Evolutionary conservation across 768 basidiomycete species (phyloP), one percentile per base, ranked within the genome.

Genomic region (Candolleomyces eurysporus): DNA sequence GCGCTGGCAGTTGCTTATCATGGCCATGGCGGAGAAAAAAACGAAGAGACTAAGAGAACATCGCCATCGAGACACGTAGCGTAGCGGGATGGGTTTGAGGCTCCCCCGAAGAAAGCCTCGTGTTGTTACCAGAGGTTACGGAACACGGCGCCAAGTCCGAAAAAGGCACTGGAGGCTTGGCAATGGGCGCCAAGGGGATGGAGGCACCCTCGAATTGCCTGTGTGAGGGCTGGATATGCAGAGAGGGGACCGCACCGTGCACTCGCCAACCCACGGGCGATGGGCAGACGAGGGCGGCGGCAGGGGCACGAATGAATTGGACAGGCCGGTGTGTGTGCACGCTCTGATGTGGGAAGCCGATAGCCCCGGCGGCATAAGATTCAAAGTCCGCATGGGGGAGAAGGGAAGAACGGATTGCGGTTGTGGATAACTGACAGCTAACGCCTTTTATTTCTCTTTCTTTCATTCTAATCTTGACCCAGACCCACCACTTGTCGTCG

Each of bases 401-500:
- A n/a, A 10, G 48, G 16, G 7, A n/a, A 21, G 17, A 10, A 31
- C 19, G 26, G 45, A 17, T 7, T 9, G 17, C 8, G 45, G 16
- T 7, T 8, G 17, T 17, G 45, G 16, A 10, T 50, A 53, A 30
- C 50, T 59, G 50, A 48, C 55, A 40, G 50, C 57, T 59, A 55
- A 55, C 36, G 54, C 59, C 49, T 51, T 60, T 59, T 56, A 62
- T 59, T 48, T 54, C 32, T 55, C 48, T 59, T 60, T 54, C 45
- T 53, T 31, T 48, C 51, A 58, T 61, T 48, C 54, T 39, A 40
- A n/a, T 22, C 39, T 65, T 55, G 39, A 21, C 30, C 61, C 55
- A 63, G 50, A 63, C 66, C 60, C 55, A 61, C 62, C 63, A 71
- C 67, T 71, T 73, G 72, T 72, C 69, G 69, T 68, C 72, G 73